These are phyloP conservation scores for Escallonia rubra DNA, from an alignment of 129 eudicot genomes.

Conservation along the genomic window DNA sequence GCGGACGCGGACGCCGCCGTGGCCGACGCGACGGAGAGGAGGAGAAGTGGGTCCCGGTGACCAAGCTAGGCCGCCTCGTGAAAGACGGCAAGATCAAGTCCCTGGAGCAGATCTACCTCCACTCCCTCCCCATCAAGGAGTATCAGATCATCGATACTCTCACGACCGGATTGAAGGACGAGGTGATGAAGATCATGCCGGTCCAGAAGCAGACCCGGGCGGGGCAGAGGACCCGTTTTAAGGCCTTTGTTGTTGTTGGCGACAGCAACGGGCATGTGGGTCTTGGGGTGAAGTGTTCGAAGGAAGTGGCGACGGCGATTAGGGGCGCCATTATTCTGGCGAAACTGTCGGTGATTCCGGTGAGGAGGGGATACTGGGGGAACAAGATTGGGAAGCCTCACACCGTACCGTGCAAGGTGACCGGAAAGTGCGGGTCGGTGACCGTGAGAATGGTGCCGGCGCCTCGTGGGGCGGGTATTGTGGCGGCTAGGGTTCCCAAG, in stretches of 20 bases:
- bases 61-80: background rate
- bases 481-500: conserved; percentile 73
- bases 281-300: conserved; percentile 62
- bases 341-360: conserved; percentile 64
- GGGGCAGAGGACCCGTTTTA: conserved; percentile 83
- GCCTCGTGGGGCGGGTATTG: conserved; percentile 75
- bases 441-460: conserved; percentile 74
- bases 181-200: conserved; percentile 83
- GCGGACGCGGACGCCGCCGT: background rate
- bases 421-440: conserved; percentile 81
- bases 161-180: conserved; percentile 52
- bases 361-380: conserved; percentile 84
- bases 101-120: conserved; percentile 4
- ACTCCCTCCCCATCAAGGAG: conserved; percentile 1
- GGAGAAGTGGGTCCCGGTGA: conserved; percentile 6
- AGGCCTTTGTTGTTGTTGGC: conserved; percentile 83
- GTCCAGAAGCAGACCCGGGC: conserved; percentile 88
- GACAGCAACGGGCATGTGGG: conserved; percentile 79
- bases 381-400: conserved; percentile 71
- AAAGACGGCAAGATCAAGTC: background rate
- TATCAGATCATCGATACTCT: conserved; percentile 51
- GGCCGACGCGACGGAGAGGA: background rate
- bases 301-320: conserved; percentile 79
- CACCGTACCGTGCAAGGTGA: conserved; percentile 70
- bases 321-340: conserved; percentile 69